Percentiles rank a stretch among this genome's conserved stretches.
Conservation (phyloP, 2,329 filamentous ascomycete species). For the Fusarium falciforme region DNA sequence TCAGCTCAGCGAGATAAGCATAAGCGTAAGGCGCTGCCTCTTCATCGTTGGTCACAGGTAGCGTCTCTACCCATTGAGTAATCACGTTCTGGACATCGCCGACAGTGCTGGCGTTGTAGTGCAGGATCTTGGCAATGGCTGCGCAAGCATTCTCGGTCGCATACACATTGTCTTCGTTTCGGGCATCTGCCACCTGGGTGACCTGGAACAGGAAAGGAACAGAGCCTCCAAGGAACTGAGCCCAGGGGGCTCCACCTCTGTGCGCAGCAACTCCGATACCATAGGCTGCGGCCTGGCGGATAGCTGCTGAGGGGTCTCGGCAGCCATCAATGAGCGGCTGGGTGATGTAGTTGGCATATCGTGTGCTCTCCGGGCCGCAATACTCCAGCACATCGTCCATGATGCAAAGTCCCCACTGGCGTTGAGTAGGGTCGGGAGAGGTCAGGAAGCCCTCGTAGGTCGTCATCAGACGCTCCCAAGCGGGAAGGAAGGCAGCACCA, state of each 20-base stretch:
- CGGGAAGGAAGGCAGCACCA: slow-evolving; percentile 81
- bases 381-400: slow-evolving; percentile 99
- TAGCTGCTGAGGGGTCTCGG: slow-evolving; percentile 86
- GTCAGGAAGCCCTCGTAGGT: slow-evolving; percentile 89
- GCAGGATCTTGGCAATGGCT: slow-evolving; percentile 95
- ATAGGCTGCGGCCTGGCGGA: slow-evolving; percentile 95
- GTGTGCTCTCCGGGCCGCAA: slow-evolving; percentile 88
- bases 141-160: slow-evolving; percentile 98
- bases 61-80: slow-evolving; percentile 87
- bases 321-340: slow-evolving; percentile 89
- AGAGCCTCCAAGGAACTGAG: slow-evolving; percentile 84
- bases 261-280: slow-evolving; percentile 96
- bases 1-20: slow-evolving; percentile 88
- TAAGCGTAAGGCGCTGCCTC: slow-evolving; percentile 98
- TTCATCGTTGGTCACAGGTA: slow-evolving; percentile 94
- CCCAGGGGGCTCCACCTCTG: slow-evolving; percentile 88
- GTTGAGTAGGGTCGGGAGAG: slow-evolving; percentile 86
- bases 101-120: slow-evolving; percentile 85
- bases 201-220: slow-evolving; percentile 88
- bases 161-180: slow-evolving; percentile 93
- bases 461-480: slow-evolving; percentile 86
- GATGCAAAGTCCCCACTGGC: slow-evolving; percentile 99
- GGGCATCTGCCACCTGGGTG: slow-evolving; percentile 81
- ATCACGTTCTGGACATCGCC: slow-evolving; percentile 80
- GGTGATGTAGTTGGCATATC: slow-evolving; percentile 87